A percentile compares a stretch with the other conserved stretches of the same genome.
These are phyloP conservation scores for Scedosporium minutisporum DNA, from an alignment of 2,329 filamentous ascomycete species.

Conservation along the genomic window DNA sequence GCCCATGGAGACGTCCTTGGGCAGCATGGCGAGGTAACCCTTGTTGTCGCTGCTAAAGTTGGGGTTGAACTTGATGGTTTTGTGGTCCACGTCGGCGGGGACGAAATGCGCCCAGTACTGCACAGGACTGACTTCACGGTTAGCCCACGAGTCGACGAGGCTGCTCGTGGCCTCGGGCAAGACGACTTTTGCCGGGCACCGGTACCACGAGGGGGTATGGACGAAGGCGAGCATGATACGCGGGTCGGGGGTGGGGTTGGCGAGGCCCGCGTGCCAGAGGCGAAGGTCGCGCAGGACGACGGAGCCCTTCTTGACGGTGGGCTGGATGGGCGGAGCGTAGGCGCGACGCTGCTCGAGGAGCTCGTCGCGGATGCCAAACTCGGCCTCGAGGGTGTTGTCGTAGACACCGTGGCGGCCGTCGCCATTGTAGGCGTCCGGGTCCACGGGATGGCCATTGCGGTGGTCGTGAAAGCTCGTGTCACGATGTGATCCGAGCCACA, in stretches of 20 bases:
- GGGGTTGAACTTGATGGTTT: constrained; percentile 16
- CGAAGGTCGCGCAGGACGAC: constrained; percentile 12
- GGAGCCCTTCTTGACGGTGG: constrained; percentile 11
- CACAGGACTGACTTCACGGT: constrained; percentile 2
- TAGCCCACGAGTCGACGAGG: constrained; percentile 7
- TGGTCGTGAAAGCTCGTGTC: constrained; percentile 10
- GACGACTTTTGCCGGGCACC: constrained; percentile 10
- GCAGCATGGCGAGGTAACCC: constrained; percentile 12
- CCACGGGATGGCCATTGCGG: constrained; percentile 5
- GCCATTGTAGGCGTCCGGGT: background rate
- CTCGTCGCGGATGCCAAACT: constrained; percentile 9
- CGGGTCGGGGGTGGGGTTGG: constrained; percentile 10
- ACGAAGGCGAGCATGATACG: constrained; percentile 15
- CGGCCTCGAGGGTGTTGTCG: constrained; percentile 2
- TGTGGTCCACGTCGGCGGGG: constrained; percentile 13
- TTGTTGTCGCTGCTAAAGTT: constrained; percentile 16
- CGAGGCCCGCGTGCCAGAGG: constrained; percentile 14
- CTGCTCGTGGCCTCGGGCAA: constrained; percentile 5
- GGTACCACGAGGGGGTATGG: constrained; percentile 9
- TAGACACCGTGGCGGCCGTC: background rate
- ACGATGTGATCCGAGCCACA: constrained; percentile 11
- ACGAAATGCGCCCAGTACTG: constrained; percentile 12
- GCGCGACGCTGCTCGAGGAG: constrained; percentile 5
- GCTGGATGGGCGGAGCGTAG: constrained; percentile 8
- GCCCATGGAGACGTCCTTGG: constrained; percentile 6